A percentile compares a stretch with the other conserved stretches of the same genome.
Conservation (phyloP, 352 stramenopile genomes). For the Globisporangium splendens region DNA sequence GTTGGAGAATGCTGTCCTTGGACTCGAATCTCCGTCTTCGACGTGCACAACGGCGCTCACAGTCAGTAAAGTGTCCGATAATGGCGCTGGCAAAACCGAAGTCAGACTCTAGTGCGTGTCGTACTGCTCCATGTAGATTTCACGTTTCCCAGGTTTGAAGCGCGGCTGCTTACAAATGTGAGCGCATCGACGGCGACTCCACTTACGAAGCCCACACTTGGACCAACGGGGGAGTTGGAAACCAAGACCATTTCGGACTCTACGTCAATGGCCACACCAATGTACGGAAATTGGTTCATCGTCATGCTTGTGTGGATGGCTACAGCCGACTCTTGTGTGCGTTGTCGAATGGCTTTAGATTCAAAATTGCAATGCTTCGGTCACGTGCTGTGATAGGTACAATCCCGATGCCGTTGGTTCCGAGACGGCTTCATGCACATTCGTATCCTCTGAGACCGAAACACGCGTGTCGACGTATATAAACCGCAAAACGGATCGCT, state of each 20-base stretch:
- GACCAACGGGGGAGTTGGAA: conserved; percentile 79
- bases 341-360: conserved; percentile 31
- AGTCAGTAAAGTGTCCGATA: conserved; percentile 24
- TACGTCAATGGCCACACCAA: conserved; percentile 86
- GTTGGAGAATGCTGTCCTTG: conserved; percentile 49
- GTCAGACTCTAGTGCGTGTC: neutral
- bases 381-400: conserved; percentile 84
- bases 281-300: conserved; percentile 17
- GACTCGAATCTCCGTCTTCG: conserved; percentile 39
- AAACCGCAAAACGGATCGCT: conserved; percentile 32
- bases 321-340: neutral
- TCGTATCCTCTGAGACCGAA: conserved; percentile 45
- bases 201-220: conserved; percentile 50
- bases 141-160: conserved; percentile 70
- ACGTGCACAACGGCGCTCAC: conserved; percentile 47
- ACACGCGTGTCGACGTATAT: conserved; percentile 28
- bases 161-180: conserved; percentile 69
- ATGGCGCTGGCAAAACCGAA: neutral
- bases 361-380: conserved; percentile 89
- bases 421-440: conserved; percentile 24
- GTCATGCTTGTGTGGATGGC: neutral
- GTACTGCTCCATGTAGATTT: conserved; percentile 49
- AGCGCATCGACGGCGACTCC: conserved; percentile 29
- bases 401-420: conserved; percentile 2
- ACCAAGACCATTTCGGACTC: conserved; percentile 90